phyloP scores from a whole-genome alignment of 345 rosid species.

The Citrus maxima region DNA sequence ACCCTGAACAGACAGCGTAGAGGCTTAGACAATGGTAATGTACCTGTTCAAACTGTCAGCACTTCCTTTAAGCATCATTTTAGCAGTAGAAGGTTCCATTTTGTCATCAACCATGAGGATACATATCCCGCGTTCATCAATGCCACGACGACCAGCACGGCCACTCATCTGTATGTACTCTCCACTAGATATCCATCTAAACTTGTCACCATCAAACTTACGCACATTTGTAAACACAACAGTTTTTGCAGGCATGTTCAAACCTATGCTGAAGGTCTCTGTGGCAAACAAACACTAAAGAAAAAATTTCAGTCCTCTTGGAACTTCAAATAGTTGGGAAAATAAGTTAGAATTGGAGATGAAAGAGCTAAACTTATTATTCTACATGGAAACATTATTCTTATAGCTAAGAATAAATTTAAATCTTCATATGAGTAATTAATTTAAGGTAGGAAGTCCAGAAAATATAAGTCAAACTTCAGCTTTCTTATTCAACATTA shows the following conservation, averaged over 20 bases:
- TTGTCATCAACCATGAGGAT: conserved; percentile 97
- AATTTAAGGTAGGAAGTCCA: neutral
- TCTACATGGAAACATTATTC: neutral
- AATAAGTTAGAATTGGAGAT: neutral
- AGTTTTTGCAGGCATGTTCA: conserved; percentile 99
- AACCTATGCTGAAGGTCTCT: conserved; percentile 97
- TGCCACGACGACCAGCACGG: conserved; percentile 99
- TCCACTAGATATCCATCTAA: conserved; percentile 97
- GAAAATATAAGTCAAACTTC: neutral
- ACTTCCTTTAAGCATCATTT: conserved; percentile 88
- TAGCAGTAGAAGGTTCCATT: conserved; percentile 94
- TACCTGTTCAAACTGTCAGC: conserved; percentile 99
- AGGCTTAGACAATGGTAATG: conserved; percentile 3
- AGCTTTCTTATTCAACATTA: neutral
- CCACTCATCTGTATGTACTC: conserved; percentile 99
- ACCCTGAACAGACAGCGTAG: neutral
- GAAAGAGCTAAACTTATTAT: neutral
- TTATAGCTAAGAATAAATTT: neutral
- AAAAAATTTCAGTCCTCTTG: conserved; percentile 22
- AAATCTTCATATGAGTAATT: neutral
- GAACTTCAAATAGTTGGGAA: conserved; percentile 1
- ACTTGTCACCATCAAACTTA: conserved; percentile 97
- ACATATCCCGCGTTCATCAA: conserved; percentile 92
- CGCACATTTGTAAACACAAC: conserved; percentile 98
- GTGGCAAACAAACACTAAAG: conserved; percentile 96